Percentiles rank a stretch among this genome's conserved stretches.
Conservation (phyloP, 129 eudicot genomes). For the Ambrosia artemisiifolia region DNA sequence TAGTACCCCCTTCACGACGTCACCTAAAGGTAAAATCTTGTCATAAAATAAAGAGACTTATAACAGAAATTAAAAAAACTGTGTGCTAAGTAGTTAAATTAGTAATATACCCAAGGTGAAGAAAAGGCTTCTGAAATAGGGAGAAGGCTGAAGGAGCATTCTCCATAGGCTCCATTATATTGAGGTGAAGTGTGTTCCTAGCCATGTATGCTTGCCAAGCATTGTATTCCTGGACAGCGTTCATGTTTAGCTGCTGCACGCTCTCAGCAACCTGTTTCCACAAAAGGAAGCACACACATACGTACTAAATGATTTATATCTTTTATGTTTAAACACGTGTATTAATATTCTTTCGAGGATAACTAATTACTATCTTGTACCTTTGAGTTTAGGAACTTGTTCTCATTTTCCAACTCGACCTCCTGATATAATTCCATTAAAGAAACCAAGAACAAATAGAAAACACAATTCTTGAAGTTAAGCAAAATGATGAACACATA, state of each 20-base stretch:
- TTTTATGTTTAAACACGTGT: background rate
- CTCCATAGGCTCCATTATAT: conserved; percentile 33
- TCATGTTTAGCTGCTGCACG: conserved; percentile 50
- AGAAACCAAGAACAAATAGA: background rate
- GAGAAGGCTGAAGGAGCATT: conserved; percentile 18
- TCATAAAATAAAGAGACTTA: background rate
- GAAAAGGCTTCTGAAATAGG: conserved; percentile 23
- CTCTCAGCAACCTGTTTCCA: conserved; percentile 53
- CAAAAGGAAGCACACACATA: background rate
- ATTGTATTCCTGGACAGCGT: conserved; percentile 43
- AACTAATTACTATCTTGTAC: conserved; percentile 27
- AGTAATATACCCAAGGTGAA: conserved; percentile 32
- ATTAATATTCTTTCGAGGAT: background rate
- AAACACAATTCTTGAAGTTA: background rate
- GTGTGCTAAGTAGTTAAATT: background rate
- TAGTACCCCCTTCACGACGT: background rate
- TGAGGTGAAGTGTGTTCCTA: conserved; percentile 36
- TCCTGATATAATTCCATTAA: conserved; percentile 35
- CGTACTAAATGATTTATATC: background rate
- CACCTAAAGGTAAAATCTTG: conserved; percentile 21
- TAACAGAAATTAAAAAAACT: background rate
- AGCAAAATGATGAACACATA: background rate
- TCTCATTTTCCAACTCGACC: conserved; percentile 54
- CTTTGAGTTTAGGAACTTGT: conserved; percentile 56
- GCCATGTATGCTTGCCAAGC: conserved; percentile 33